A percentile compares a stretch with the other conserved stretches of the same genome.
Evolutionary conservation across 352 stramenopile genomes (phyloP).

Genomic region (Pythium monospermum): DNA sequence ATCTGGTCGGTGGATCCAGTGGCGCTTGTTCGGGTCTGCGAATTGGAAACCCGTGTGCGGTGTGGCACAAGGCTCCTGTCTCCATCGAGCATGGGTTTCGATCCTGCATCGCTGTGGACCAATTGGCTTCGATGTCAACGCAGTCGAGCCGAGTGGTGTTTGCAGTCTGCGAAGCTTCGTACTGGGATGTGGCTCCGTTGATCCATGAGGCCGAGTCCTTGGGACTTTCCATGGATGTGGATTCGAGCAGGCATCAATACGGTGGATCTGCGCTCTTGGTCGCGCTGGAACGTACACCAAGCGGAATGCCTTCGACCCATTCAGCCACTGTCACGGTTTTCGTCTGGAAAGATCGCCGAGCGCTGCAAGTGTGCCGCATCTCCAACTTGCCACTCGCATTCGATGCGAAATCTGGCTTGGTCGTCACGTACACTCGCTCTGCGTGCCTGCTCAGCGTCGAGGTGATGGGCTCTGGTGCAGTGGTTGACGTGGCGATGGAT

Average conservation of each 20-base stretch:
- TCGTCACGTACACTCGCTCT: slow-evolving; percentile 7
- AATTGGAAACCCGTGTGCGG: slow-evolving; percentile 11
- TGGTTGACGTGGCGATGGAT: slow-evolving; percentile 18
- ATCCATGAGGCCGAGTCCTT: slow-evolving; percentile 29
- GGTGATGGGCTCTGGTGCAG: slow-evolving; percentile 8
- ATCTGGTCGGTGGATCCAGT: neutral
- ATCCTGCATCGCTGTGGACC: slow-evolving; percentile 33
- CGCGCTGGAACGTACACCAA: slow-evolving; percentile 4
- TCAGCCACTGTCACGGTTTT: slow-evolving; percentile 17
- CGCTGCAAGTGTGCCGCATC: slow-evolving; percentile 15
- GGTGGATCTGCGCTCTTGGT: slow-evolving; percentile 16
- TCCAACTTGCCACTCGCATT: slow-evolving; percentile 3
- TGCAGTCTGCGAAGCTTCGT: slow-evolving; percentile 60
- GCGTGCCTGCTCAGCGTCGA: slow-evolving; percentile 12
- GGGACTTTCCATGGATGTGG: neutral
- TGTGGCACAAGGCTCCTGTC: slow-evolving; percentile 45
- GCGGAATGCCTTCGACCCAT: neutral
- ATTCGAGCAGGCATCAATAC: slow-evolving; percentile 9
- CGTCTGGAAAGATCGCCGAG: slow-evolving; percentile 20
- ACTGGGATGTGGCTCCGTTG: slow-evolving; percentile 59
- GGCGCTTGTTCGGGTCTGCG: neutral
- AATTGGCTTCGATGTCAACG: neutral
- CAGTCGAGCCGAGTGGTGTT: slow-evolving; percentile 33
- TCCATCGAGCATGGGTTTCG: slow-evolving; percentile 45
- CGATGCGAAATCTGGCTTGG: slow-evolving; percentile 2